phyloP scores from a whole-genome alignment of 768 basidiomycete genomes.

The Lentinus tigrinus region DNA sequence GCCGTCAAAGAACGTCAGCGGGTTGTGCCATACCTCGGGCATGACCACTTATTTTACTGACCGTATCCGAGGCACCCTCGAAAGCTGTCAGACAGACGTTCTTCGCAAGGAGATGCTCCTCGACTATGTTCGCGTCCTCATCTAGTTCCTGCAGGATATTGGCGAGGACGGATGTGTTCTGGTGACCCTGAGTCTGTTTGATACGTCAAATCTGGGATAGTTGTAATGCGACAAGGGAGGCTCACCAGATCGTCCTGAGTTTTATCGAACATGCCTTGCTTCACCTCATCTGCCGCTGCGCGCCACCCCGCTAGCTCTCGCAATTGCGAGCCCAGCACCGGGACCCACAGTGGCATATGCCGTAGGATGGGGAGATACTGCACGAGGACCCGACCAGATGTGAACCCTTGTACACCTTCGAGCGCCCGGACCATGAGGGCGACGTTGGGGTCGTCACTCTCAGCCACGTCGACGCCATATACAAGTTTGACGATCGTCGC shows the following conservation, averaged over 20 bases:
- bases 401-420: neutral
- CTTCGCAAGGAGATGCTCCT: neutral
- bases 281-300: neutral
- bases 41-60: neutral
- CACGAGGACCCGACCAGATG: neutral
- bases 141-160: neutral
- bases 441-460: constrained; percentile 14
- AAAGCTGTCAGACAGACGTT: neutral
- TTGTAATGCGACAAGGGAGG: neutral
- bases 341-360: constrained; percentile 5
- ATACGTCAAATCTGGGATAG: neutral
- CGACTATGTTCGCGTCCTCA: neutral
- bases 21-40: too few relatives aligned
- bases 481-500: constrained; percentile 16
- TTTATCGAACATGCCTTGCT: neutral
- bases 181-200: neutral
- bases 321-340: neutral
- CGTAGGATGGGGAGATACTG: neutral
- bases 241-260: neutral
- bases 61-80: constrained; percentile 18
- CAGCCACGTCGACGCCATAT: constrained; percentile 18
- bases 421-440: constrained; percentile 9
- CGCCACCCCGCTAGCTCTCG: neutral
- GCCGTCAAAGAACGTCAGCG: neutral
- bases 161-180: neutral